Evolutionary conservation across 768 basidiomycete species (phyloP), one percentile per base, ranked within the genome.

Genomic region (Tulasnella sp.): DNA sequence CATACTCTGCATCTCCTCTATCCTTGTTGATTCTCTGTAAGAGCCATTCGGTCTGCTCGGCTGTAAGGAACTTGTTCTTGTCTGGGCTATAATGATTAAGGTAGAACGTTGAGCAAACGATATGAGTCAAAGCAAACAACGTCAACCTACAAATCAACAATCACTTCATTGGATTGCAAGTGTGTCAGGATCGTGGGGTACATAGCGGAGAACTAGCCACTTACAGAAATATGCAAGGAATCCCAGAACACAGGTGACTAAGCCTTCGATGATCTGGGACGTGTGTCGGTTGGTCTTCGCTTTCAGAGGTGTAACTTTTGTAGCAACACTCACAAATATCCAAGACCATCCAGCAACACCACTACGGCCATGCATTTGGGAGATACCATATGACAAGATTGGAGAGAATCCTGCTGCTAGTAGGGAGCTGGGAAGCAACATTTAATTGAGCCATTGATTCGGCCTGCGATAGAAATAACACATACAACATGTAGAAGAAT

Each of bases 271-370:
- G 37, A 48, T 48, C 47, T 34, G 34, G 34, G 12, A 19, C 19
- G 33, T 4, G 3, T 9, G 22, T 6, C 4, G 24, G 29, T n/a
- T n/a, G n/a, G n/a, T n/a, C n/a, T n/a, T n/a, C n/a, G n/a, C n/a
- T n/a, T n/a, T n/a, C n/a, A n/a, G n/a, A n/a, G n/a, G n/a, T n/a
- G n/a, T n/a, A n/a, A n/a, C n/a, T n/a, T n/a, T n/a, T n/a, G n/a
- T n/a, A n/a, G n/a, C n/a, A n/a, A n/a, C n/a, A 61, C 73, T 35
- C 56, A 78, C 76, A 51, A 81, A 81, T 42, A 81, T 79, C 79
- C 79, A 81, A 0, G 74, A 74, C 79, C 79, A 81, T 9, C 76
- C 78, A 15, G 69, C 58, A 15, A 74, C 59, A 1, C 73, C 70
- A 2, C 58, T 27, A 16, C 19, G 16, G 9, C 52, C 52, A 16